Conservation (phyloP, 2,329 filamentous ascomycete genomes). For the Chaetomium sp. region DNA sequence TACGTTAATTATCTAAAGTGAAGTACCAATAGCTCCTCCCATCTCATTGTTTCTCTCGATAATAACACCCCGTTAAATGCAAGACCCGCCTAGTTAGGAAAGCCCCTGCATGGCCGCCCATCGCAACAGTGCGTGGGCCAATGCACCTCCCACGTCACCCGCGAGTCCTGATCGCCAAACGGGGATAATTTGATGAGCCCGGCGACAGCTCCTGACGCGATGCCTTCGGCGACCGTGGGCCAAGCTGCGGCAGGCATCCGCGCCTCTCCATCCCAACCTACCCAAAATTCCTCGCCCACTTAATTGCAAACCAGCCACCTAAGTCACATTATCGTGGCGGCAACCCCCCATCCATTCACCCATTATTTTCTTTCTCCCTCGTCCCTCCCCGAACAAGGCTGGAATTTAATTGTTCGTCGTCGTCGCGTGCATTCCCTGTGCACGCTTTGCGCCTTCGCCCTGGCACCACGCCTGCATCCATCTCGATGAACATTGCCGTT, state of each 20-base stretch:
- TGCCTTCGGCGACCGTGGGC: slow-evolving; percentile 29
- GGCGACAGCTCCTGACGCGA: slow-evolving; percentile 29
- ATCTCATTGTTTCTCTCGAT: too few relatives aligned
- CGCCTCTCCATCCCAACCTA: slow-evolving; percentile 26
- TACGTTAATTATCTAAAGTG: too few relatives aligned
- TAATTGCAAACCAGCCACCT: slow-evolving; percentile 13
- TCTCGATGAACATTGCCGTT: slow-evolving; percentile 4
- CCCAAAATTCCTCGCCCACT: slow-evolving; percentile 25
- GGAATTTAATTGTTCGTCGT: slow-evolving; percentile 15
- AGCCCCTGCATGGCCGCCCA: neutral
- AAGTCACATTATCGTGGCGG: neutral
- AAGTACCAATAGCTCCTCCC: too few relatives aligned
- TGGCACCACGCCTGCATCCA: neutral
- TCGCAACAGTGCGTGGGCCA: neutral
- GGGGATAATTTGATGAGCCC: slow-evolving; percentile 24
- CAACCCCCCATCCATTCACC: neutral
- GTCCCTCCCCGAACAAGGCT: slow-evolving; percentile 4
- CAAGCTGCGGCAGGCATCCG: slow-evolving; percentile 32
- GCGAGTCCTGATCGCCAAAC: slow-evolving; percentile 28
- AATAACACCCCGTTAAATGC: neutral
- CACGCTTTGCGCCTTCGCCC: neutral
- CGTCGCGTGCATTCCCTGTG: slow-evolving; percentile 14
- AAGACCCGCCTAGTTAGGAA: neutral
- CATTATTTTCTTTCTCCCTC: slow-evolving; percentile 17
- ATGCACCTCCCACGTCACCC: slow-evolving; percentile 27